Conservation (phyloP, 2,329 filamentous ascomycete species). For the Hypoxylon sp. region DNA sequence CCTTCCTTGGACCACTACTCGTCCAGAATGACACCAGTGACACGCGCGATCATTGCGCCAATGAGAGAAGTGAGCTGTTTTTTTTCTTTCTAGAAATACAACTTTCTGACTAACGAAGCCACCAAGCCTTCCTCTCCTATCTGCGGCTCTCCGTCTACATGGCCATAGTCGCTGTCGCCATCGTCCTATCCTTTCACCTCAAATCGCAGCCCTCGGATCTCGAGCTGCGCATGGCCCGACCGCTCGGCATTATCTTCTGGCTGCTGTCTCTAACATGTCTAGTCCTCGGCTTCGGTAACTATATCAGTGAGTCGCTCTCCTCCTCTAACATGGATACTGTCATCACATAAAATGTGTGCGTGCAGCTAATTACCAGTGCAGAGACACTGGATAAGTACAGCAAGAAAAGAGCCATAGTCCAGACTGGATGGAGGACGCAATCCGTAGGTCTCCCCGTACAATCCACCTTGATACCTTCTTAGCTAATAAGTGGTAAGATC, state of each 20-base stretch:
- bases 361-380: conserved; percentile 45
- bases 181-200: conserved; percentile 93
- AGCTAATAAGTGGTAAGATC: conserved; percentile 56
- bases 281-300: conserved; percentile 83
- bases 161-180: conserved; percentile 88
- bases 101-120: neutral
- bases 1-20: conserved; percentile 75
- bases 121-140: conserved; percentile 86
- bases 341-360: neutral
- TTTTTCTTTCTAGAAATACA: neutral
- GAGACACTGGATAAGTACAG: conserved; percentile 85
- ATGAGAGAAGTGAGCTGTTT: conserved; percentile 74
- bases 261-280: conserved; percentile 82
- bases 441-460: conserved; percentile 64
- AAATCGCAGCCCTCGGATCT: conserved; percentile 76
- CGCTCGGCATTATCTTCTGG: conserved; percentile 92
- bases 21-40: conserved; percentile 82
- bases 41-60: conserved; percentile 82
- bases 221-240: conserved; percentile 83
- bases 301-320: conserved; percentile 69
- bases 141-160: conserved; percentile 91
- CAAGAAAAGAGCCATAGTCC: conserved; percentile 82
- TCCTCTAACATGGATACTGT: neutral
- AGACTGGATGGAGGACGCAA: conserved; percentile 94
- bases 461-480: neutral